Evolutionary conservation across 2,329 filamentous ascomycete species (phyloP), one percentile per base, ranked within the genome.

Genomic region (Talaromyces sp.): DNA sequence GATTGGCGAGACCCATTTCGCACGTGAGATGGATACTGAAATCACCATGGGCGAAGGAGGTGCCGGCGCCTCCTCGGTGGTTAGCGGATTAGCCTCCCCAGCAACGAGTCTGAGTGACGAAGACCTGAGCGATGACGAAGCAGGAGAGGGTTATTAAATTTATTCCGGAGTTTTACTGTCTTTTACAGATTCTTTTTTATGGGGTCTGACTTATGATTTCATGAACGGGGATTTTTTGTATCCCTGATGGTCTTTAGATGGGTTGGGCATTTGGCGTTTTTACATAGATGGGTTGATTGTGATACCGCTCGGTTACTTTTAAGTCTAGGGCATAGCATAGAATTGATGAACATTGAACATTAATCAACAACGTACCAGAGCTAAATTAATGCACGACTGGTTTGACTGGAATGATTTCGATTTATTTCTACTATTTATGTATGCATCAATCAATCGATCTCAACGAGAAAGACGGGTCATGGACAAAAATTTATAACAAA

Each of bases 71-170:
- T 74, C 73, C 2, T 75, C 74, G 19, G 71, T 74, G 3, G 69
- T 75, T 7, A 75, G 74, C 5, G 74, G 74, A 0, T 62, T 76
- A 1, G 74, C 73, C 0, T 76, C 74, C 1, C 74, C 74, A 1
- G 74, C 73, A 21, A 75, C 74, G 3, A 59, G 56, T 53, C 53
- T 56, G 5, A 59, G 53, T 51, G 57, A 62, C 35, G 53, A 58
- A 43, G 59, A 61, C 35, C 52, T 62, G 57, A 62, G 60, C 24
- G 60, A 61, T 29, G 56, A 61, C 19, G 60, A 62, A 5, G 56
- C 24, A 12, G 59, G 59, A 14, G 59, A 61, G 43, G 59, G 50
- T 11, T 61, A 61, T 51, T 38, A n/a, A 8, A 50, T 31, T 52
- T 11, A 12, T 17, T 26, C 3, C 24, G 21, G 11, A 0, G 1